These are phyloP conservation scores for Phytophthora litchii DNA, from an alignment of 352 stramenopile species.

Conservation along the genomic window DNA sequence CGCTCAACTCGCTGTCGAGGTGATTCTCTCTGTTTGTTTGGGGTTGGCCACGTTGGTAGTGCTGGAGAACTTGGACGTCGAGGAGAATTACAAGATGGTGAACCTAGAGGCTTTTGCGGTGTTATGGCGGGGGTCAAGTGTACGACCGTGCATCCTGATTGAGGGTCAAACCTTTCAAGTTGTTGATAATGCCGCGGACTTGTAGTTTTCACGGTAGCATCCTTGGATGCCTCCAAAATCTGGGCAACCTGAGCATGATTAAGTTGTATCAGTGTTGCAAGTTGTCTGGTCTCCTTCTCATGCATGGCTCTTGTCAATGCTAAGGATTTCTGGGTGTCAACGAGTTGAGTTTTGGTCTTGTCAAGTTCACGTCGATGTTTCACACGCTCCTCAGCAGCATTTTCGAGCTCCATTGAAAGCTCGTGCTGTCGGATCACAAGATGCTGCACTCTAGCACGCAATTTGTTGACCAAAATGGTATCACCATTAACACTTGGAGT, in stretches of 20 bases:
- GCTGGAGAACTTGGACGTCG: slow-evolving; percentile 19
- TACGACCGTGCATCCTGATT: slow-evolving; percentile 46
- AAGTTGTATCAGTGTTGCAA: slow-evolving; percentile 47
- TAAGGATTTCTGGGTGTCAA: slow-evolving; percentile 42
- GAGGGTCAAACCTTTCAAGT: slow-evolving; percentile 47
- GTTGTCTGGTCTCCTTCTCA: slow-evolving; percentile 69
- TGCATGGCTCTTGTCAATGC: slow-evolving; percentile 69
- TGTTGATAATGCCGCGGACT: slow-evolving; percentile 8
- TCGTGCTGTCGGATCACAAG: slow-evolving; percentile 29
- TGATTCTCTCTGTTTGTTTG: slow-evolving; percentile 1
- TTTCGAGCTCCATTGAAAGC: slow-evolving; percentile 28
- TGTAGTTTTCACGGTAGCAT: slow-evolving; percentile 2
- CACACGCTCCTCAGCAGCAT: slow-evolving; percentile 39
- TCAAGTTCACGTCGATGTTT: slow-evolving; percentile 45
- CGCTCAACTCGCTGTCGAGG: slow-evolving; percentile 11
- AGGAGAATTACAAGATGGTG: slow-evolving; percentile 11
- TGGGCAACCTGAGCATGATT: slow-evolving; percentile 48
- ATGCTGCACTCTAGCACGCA: slow-evolving; percentile 39
- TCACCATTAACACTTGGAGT: slow-evolving; percentile 46
- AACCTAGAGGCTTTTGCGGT: slow-evolving; percentile 26
- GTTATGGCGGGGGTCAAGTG: slow-evolving; percentile 21
- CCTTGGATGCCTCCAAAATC: slow-evolving; percentile 34
- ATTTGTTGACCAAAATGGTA: slow-evolving; percentile 56
- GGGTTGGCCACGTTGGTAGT: slow-evolving; percentile 3
- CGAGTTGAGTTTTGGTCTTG: slow-evolving; percentile 39